Evolutionary conservation across 306 rosid species (phyloP), one percentile per base, ranked within the genome.

Genomic region (Rosa lucieae): DNA sequence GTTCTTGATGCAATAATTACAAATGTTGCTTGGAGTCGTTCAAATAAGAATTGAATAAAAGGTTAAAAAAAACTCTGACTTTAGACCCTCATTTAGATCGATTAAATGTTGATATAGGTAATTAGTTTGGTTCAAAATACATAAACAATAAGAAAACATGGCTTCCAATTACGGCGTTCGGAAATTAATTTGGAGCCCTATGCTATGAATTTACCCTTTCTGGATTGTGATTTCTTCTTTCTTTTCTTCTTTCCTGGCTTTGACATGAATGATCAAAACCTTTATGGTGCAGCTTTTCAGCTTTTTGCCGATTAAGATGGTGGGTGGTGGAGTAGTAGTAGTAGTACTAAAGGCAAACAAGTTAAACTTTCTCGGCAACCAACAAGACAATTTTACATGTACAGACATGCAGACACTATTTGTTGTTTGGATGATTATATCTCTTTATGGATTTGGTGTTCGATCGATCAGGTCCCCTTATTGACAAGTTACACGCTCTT

Each of bases 1-100:
- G 89, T 79, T 86, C 78, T 59, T 62, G 70, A 77, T 77, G 62
- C 86, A 82, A 52, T 79, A 26, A 72, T 72, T 35, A 52, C 62
- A 32, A 32, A 32, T 32, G 37, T 32, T 32, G 37, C 3, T 32
- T 2, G 37, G 37, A 32, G 37, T 32, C 37, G 37, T 32, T 32
- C 37, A 32, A 52, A 52, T 51, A 14, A 5, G n/a, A 14, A 18
- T 42, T 42, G 44, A 53, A 18, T 12, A 47, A 8, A 47, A 47
- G 52, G 55, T 13, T 51, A 55, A 10, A 55, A 18, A 20, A 18
- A 20, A 55, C 0, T 55, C 55, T 49, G 55, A 48, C 10, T 44
- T 44, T 52, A 52, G 59, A 52, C 17, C 21, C 61, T 55, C 23
- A 55, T 18, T 53, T 56, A 5, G 63, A 56, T 56, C 63, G 63